These are phyloP conservation scores for Excoecaria cochinchinensis DNA, from an alignment of 345 rosid genomes.

Conservation along the genomic window DNA sequence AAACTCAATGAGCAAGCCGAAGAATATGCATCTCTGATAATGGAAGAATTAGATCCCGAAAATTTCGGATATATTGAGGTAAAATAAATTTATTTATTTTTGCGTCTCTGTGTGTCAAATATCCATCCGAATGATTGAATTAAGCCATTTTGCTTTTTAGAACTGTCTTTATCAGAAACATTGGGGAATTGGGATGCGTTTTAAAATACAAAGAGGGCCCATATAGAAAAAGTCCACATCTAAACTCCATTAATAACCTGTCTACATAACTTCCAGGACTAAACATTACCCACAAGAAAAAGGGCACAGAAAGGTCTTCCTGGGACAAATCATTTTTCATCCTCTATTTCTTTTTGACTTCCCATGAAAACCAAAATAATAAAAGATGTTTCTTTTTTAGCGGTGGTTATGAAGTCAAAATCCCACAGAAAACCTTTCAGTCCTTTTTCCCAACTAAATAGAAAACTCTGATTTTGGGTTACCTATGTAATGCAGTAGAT, in stretches of 20 bases:
- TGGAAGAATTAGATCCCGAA: conserved; percentile 99
- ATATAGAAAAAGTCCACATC: not conserved
- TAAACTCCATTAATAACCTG: not conserved
- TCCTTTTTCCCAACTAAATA: not conserved
- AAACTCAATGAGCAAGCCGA: conserved; percentile 92
- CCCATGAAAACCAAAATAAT: too few relatives aligned
- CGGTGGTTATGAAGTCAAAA: not conserved
- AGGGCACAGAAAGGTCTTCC: not conserved
- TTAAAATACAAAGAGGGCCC: not conserved
- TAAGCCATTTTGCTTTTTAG: too few relatives aligned
- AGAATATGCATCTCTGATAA: conserved; percentile 84
- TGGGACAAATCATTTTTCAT: not conserved
- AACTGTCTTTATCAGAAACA: too few relatives aligned
- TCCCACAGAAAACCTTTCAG: not conserved
- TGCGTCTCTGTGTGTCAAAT: too few relatives aligned
- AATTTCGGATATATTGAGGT: conserved; percentile 94
- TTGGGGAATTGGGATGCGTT: not conserved
- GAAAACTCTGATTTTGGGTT: not conserved
- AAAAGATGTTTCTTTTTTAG: not conserved
- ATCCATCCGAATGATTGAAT: not conserved
- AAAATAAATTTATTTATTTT: not conserved
- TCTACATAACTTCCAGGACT: not conserved
- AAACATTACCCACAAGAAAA: not conserved
- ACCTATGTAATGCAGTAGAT: too few relatives aligned
- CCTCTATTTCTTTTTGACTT: too few relatives aligned